phyloP scores from a whole-genome alignment of 2,329 filamentous ascomycete genomes.

The Aspergillus pseudoterreus region DNA sequence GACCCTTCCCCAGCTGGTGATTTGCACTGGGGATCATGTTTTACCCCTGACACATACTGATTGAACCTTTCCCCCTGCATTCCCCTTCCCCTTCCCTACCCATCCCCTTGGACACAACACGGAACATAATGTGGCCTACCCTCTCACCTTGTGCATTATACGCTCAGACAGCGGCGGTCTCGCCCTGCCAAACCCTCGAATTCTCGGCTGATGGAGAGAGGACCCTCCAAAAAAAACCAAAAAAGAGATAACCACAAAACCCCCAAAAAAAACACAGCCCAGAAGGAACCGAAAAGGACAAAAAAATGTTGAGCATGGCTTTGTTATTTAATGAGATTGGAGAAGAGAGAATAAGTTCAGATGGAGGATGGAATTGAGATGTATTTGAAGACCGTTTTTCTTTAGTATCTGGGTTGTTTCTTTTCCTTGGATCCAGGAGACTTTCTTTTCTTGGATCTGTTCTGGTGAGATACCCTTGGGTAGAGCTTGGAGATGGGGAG shows the following conservation, averaged over 20 bases:
- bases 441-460: not conserved
- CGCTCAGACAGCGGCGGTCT: not conserved
- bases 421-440: not conserved
- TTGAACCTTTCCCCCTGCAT: not conserved
- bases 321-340: slow-evolving; percentile 14
- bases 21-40: slow-evolving; percentile 6
- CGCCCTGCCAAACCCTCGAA: slow-evolving; percentile 2
- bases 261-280: slow-evolving; percentile 7
- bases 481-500: not conserved
- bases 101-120: slow-evolving; percentile 6
- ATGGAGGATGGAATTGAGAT: slow-evolving; percentile 7
- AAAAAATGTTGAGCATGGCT: slow-evolving; percentile 8
- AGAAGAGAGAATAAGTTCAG: slow-evolving; percentile 9
- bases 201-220: slow-evolving; percentile 16
- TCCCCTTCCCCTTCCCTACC: not conserved
- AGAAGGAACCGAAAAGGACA: slow-evolving; percentile 8
- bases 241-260: slow-evolving; percentile 7
- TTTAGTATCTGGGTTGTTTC: not conserved
- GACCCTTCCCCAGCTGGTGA: slow-evolving; percentile 3
- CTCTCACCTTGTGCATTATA: slow-evolving; percentile 11
- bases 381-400: not conserved
- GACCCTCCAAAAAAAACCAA: slow-evolving; percentile 12
- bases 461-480: not conserved
- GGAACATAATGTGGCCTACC: slow-evolving; percentile 20
- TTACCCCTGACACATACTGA: slow-evolving; percentile 3